A percentile compares a stretch with the other conserved stretches of the same genome.
Evolutionary conservation across 495 filamentous ascomycete genomes (phyloP).

Genomic region (Lasiosphaeria ovina): DNA sequence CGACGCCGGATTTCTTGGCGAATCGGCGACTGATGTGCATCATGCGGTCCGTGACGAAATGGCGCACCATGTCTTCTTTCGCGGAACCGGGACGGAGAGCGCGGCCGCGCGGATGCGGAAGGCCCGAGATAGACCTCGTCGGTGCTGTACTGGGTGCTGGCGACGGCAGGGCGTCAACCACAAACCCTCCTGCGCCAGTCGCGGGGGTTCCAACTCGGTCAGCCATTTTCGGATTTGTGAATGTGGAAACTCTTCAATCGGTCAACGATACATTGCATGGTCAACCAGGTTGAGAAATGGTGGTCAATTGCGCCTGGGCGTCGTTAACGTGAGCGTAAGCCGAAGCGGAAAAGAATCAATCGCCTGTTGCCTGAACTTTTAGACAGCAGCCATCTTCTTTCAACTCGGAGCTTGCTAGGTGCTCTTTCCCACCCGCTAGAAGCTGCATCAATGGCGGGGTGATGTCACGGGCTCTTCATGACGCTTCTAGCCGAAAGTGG

Average conservation of each 20-base stretch:
- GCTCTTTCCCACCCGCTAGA: too few relatives aligned
- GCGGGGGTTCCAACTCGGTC: slow-evolving; percentile 18
- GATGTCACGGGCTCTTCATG: too few relatives aligned
- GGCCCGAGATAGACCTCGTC: slow-evolving; percentile 28
- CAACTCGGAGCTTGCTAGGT: too few relatives aligned
- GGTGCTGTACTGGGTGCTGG: slow-evolving; percentile 56
- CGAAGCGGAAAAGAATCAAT: too few relatives aligned
- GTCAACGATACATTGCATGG: slow-evolving; percentile 27
- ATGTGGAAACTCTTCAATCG: not conserved
- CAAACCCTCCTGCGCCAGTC: slow-evolving; percentile 45
- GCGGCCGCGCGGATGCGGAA: slow-evolving; percentile 63
- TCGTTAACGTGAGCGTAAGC: too few relatives aligned
- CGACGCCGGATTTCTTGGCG: slow-evolving; percentile 67
- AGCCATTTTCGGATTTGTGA: slow-evolving; percentile 34
- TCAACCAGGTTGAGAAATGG: not conserved
- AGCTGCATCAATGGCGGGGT: too few relatives aligned
- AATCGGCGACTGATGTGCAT: slow-evolving; percentile 65
- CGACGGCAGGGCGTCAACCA: slow-evolving; percentile 50
- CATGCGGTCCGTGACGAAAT: slow-evolving; percentile 63
- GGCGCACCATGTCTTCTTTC: slow-evolving; percentile 74
- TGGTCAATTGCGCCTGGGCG: not conserved
- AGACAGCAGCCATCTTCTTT: too few relatives aligned
- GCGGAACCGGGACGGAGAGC: slow-evolving; percentile 67
- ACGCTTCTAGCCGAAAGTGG: too few relatives aligned
- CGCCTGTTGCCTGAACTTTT: too few relatives aligned